Percentiles rank a stretch among this genome's conserved stretches.
Evolutionary conservation across 202 grass and related monocot genomes (phyloP).

Genomic region (Zoysia matrella): DNA sequence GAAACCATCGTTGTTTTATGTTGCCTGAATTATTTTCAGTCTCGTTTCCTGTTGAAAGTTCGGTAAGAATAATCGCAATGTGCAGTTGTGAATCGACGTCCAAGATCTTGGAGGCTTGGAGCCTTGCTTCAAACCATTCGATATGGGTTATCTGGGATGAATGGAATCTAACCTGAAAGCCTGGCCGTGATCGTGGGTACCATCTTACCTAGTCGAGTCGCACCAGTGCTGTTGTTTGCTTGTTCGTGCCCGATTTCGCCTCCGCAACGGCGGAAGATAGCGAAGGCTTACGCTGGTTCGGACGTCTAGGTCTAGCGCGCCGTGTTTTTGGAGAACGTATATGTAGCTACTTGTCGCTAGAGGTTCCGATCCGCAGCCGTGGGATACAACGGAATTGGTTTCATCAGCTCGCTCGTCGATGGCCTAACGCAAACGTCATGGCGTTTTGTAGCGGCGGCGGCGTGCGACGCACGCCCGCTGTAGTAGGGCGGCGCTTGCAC

Average conservation of each 20-base stretch:
- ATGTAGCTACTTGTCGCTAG: no score
- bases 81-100: neutral
- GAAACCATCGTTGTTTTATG: conserved; percentile 12
- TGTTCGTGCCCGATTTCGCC: neutral
- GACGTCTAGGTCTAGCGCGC: neutral
- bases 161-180: no score
- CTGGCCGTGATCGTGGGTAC: no score
- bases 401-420: neutral
- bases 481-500: neutral
- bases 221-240: no score
- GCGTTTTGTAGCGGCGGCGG: neutral
- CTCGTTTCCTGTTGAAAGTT: neutral
- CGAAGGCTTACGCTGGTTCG: neutral
- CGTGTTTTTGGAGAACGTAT: neutral
- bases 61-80: neutral
- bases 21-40: neutral
- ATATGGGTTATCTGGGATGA: no score
- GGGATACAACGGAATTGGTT: neutral
- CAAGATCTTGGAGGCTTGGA: no score
- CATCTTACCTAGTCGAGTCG: no score
- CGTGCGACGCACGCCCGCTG: neutral
- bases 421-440: neutral
- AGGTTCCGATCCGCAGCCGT: neutral
- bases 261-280: neutral
- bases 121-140: no score